Evolutionary conservation across 2,329 filamentous ascomycete species (phyloP), one percentile per base, ranked within the genome.

Genomic region (Lojkania enalia): DNA sequence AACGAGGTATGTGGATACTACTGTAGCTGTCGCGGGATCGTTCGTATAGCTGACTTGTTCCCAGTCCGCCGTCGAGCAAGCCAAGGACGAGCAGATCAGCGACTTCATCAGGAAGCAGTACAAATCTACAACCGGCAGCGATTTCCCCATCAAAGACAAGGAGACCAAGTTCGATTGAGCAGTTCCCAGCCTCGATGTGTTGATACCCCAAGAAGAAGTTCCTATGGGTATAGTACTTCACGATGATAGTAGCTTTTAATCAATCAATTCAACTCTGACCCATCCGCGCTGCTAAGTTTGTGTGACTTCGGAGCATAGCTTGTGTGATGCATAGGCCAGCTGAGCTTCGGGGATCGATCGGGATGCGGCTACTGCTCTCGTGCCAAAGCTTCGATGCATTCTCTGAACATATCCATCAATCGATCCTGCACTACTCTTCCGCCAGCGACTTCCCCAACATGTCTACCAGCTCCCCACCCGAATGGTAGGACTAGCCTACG

Each of bases 21-120:
- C 15, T 21, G 16, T 19, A 29, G 19, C 12, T 18, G 37, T n/a
- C 27, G 19, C 21, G 35, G 9, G 14, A 39, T 21, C 13, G 30
- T 18, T 25, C 19, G 25, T 3, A 27, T 29, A 14, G 50, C 55
- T 60, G 45, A 60, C 36, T 9, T 19, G 7, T 13, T 18, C 11
- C 20, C 39, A 76, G 67, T 72, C 67, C 39, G 88, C 88, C 4
- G 64, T 83, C 15, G 89, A 95, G 73, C 88, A 95, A 72, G 86
- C 85, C 58, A 91, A 92, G 74, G 89, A 94, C 66, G 85, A 89
- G 70, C 76, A 86, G 66, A 88, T 91, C 57, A 83, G 81, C 20
- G 85, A 90, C 66, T 85, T 80, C 67, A 82, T 92, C 57, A 81
- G 88, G 27, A 71, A 69, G 31, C 75, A 86, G 70, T 91, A 90